These are phyloP conservation scores for Neolentinus lepideus DNA, from an alignment of 1,284 basidiomycete species.

Conservation along the genomic window DNA sequence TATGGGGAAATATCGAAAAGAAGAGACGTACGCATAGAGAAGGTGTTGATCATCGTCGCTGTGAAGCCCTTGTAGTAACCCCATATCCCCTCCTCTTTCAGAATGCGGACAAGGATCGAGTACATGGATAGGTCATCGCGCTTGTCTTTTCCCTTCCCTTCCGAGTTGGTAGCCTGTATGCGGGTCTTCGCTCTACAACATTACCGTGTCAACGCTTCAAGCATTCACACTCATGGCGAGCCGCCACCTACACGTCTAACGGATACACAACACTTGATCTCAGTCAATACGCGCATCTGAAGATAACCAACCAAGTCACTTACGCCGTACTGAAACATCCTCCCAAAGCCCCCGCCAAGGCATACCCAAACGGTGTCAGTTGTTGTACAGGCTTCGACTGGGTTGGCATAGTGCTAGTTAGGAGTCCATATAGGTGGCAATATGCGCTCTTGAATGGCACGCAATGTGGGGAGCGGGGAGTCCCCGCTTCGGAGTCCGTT, in stretches of 20 bases:
- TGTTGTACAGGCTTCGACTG: conserved; percentile 54
- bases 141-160: conserved; percentile 43
- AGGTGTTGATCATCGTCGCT: conserved; percentile 98
- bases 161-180: conserved; percentile 68
- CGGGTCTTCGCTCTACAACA: conserved; percentile 82
- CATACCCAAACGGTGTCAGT: conserved; percentile 88
- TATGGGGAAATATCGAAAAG: background rate
- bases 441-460: background rate
- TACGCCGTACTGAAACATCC: conserved; percentile 92
- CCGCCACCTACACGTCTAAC: conserved; percentile 75
- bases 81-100: conserved; percentile 71
- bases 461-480: background rate
- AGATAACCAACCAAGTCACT: conserved; percentile 26
- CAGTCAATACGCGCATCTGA: background rate
- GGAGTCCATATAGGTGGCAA: background rate
- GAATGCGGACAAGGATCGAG: conserved; percentile 59
- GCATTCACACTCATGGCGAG: background rate
- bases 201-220: conserved; percentile 6
- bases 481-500: background rate
- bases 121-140: conserved; percentile 52
- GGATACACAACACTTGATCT: conserved; percentile 82
- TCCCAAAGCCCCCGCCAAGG: conserved; percentile 91
- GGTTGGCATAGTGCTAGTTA: conserved; percentile 33
- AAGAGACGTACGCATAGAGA: conserved; percentile 79
- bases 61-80: conserved; percentile 92